Percentiles rank a stretch among this genome's conserved stretches.
Evolutionary conservation across 305 asterid species (phyloP).

Genomic region (Petunia hybrid): DNA sequence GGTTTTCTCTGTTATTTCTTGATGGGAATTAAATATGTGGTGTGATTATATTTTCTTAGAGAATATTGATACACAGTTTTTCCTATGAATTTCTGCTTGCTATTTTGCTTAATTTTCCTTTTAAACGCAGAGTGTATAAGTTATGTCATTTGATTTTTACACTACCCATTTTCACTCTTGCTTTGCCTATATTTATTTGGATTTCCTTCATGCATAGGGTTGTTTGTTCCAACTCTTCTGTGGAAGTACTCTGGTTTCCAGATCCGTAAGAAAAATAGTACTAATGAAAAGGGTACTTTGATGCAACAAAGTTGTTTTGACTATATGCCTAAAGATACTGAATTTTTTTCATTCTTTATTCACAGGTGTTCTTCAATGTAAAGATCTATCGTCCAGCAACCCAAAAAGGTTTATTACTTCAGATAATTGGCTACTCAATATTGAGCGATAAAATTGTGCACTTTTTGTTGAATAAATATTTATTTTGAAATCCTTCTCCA

Average conservation of each 20-base stretch:
- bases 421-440: too few relatives aligned
- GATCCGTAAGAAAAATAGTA: neutral
- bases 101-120: too few relatives aligned
- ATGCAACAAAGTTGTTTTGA: neutral
- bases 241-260: neutral
- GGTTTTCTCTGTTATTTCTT: too few relatives aligned
- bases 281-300: neutral
- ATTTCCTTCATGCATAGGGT: neutral
- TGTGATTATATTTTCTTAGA: too few relatives aligned
- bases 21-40: too few relatives aligned
- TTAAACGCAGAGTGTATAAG: too few relatives aligned
- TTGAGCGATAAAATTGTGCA: too few relatives aligned
- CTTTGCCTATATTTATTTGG: neutral
- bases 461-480: too few relatives aligned
- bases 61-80: too few relatives aligned
- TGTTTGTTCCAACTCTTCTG: neutral
- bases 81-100: too few relatives aligned
- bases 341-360: too few relatives aligned
- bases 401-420: neutral
- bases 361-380: neutral
- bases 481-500: too few relatives aligned
- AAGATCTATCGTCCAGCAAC: neutral
- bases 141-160: neutral
- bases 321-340: neutral
- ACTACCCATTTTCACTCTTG: neutral